A percentile compares a stretch with the other conserved stretches of the same genome.
These are phyloP conservation scores for Candida takata DNA, from an alignment of 805 yeast genomes.

Conservation along the genomic window DNA sequence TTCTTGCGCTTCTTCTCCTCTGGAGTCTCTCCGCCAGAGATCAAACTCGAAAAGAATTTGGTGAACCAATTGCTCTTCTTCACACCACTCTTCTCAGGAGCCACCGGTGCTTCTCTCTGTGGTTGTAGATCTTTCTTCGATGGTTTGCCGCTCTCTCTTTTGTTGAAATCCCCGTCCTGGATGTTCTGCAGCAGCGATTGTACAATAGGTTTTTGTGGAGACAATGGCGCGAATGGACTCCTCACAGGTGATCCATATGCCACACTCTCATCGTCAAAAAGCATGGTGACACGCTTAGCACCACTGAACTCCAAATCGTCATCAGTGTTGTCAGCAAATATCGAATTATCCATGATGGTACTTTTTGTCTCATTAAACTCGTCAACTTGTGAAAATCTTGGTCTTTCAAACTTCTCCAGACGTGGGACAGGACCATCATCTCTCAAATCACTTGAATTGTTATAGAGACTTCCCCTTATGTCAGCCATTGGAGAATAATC, in stretches of 20 bases:
- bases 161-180: constrained; percentile 15
- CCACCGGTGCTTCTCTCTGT: constrained; percentile 19
- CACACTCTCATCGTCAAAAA: constrained; percentile 17
- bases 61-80: constrained; percentile 33
- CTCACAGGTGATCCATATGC: constrained; percentile 6
- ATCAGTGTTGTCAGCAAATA: constrained; percentile 22
- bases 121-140: constrained; percentile 7
- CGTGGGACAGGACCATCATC: constrained; percentile 13
- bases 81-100: constrained; percentile 16
- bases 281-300: constrained; percentile 23
- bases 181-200: constrained; percentile 20
- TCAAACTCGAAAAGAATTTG: constrained; percentile 26
- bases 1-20: constrained; percentile 7
- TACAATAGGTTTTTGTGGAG: constrained; percentile 7
- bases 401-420: constrained; percentile 10
- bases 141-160: constrained; percentile 16
- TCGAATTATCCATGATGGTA: constrained; percentile 17
- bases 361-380: constrained; percentile 15
- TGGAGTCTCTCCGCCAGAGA: constrained; percentile 12
- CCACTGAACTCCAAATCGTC: constrained; percentile 17
- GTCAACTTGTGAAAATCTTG: constrained; percentile 8
- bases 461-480: constrained; percentile 20
- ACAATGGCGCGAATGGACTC: neutral
- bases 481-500: constrained; percentile 11
- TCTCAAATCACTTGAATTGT: constrained; percentile 16